Conservation (phyloP, 495 filamentous ascomycete genomes). For the Aspergillus baeticus region DNA sequence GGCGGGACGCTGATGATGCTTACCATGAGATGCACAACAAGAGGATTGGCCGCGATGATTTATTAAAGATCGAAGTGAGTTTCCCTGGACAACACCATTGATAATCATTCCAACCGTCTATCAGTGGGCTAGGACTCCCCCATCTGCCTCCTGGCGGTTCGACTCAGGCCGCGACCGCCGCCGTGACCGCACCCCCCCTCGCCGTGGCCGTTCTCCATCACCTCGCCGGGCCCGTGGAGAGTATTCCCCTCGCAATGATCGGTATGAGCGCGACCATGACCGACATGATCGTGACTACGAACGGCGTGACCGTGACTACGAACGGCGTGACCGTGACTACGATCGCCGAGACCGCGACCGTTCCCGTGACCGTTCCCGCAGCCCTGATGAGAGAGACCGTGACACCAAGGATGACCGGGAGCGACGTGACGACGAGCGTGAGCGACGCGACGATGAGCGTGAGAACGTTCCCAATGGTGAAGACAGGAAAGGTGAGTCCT, state of each 20-base stretch:
- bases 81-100: neutral
- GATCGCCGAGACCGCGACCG: constrained; percentile 57
- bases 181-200: constrained; percentile 77
- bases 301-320: constrained; percentile 68
- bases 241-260: constrained; percentile 88
- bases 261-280: constrained; percentile 73
- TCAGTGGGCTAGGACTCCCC: constrained; percentile 97
- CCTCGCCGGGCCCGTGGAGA: constrained; percentile 76
- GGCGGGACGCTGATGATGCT: constrained; percentile 97
- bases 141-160: constrained; percentile 97
- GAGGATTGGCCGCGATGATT: constrained; percentile 92
- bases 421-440: constrained; percentile 68
- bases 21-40: constrained; percentile 99
- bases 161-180: constrained; percentile 80
- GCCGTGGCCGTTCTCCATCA: constrained; percentile 70
- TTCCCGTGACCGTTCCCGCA: constrained; percentile 73
- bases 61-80: constrained; percentile 95
- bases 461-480: constrained; percentile 53
- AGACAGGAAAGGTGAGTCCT: constrained; percentile 79
- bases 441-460: constrained; percentile 50
- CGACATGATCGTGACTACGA: constrained; percentile 68
- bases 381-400: constrained; percentile 65
- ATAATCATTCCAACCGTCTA: constrained; percentile 7
- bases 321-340: constrained; percentile 69
- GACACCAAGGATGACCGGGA: constrained; percentile 65